Conservation (phyloP, 2,329 filamentous ascomycete genomes). For the Colletotrichum musae region DNA sequence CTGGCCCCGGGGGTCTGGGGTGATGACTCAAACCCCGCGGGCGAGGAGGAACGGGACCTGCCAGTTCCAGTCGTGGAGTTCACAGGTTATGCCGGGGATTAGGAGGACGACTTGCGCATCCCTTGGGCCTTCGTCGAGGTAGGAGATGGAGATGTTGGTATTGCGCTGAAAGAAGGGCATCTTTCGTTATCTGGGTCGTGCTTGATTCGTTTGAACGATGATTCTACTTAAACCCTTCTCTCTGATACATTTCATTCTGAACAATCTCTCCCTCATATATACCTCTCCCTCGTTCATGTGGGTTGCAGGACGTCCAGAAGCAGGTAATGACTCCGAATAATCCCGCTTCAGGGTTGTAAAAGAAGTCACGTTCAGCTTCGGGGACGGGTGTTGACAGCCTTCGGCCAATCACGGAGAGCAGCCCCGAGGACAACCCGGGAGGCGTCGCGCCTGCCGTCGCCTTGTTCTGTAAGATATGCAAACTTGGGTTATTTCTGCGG, state of each 20-base stretch:
- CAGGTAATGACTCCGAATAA: background rate
- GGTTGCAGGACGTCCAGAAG: no score
- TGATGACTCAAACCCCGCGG: slow-evolving; percentile 24
- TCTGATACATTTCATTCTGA: background rate
- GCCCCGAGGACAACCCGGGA: background rate
- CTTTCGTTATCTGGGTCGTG: background rate
- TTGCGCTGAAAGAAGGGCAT: slow-evolving; percentile 30
- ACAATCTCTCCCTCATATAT: background rate
- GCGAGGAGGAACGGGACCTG: slow-evolving; percentile 22
- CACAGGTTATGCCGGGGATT: slow-evolving; percentile 17
- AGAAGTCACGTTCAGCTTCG: background rate
- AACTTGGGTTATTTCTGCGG: no score
- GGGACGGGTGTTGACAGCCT: background rate
- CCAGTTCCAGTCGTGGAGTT: slow-evolving; percentile 31
- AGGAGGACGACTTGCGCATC: slow-evolving; percentile 4
- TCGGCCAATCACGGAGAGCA: background rate
- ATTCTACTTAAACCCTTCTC: background rate
- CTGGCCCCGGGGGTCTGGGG: slow-evolving; percentile 23
- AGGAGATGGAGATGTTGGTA: slow-evolving; percentile 26
- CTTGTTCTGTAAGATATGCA: background rate
- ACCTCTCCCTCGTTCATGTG: background rate
- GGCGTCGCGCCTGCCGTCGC: background rate
- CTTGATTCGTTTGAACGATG: background rate
- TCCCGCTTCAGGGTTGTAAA: background rate
- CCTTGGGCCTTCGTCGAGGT: slow-evolving; percentile 22